These are phyloP conservation scores for Plasmodium sp. DNA, from an alignment of 169 alveolate genomes.

Conservation along the genomic window DNA sequence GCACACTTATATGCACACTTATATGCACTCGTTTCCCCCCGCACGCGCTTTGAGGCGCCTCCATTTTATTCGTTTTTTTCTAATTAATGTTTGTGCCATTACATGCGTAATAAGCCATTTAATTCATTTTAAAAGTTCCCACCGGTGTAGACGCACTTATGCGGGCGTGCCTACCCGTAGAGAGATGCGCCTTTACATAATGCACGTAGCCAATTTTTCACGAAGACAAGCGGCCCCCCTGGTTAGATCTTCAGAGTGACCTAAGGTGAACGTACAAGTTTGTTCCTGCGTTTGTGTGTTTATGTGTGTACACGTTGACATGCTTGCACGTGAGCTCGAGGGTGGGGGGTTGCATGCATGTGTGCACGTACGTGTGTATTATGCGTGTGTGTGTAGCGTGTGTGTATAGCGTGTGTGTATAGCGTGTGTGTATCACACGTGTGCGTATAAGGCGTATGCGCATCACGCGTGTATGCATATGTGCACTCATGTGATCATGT, in stretches of 20 bases:
- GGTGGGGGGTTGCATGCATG: neutral
- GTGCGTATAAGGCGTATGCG: too few relatives aligned
- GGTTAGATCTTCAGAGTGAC: neutral
- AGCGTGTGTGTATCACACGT: too few relatives aligned
- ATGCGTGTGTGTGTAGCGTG: neutral
- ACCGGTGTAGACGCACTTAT: neutral
- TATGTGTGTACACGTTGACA: neutral
- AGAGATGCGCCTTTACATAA: neutral
- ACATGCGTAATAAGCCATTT: slow-evolving; percentile 38
- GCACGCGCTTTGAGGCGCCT: neutral
- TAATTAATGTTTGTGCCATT: slow-evolving; percentile 22
- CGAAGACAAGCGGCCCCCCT: neutral
- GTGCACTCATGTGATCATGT: neutral
- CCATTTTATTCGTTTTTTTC: slow-evolving; percentile 15
- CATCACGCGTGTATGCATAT: neutral
- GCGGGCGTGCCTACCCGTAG: neutral
- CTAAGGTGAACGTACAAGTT: neutral
- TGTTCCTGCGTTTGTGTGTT: neutral
- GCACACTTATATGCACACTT: neutral
- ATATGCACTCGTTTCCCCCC: neutral
- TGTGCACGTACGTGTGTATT: neutral
- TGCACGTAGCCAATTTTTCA: neutral
- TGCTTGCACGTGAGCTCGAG: neutral
- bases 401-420: neutral
- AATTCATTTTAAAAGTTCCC: slow-evolving; percentile 9